Evolutionary conservation across 129 eudicot genomes (phyloP).

Genomic region (Saposhnikovia divaricata): DNA sequence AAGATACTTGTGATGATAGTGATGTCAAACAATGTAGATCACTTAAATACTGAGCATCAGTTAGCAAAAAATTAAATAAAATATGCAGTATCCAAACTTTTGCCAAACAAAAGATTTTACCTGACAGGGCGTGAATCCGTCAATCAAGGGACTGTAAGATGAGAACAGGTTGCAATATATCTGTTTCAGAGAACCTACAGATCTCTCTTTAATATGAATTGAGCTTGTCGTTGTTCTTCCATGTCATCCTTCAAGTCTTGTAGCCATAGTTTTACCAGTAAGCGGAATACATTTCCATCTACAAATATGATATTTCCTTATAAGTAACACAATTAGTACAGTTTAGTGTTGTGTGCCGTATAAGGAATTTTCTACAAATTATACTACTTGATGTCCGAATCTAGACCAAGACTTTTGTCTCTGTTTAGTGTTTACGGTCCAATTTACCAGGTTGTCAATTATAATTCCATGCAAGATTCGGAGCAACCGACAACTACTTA

Average conservation of each 20-base stretch:
- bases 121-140: conserved; percentile 61
- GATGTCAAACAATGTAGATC: too few species aligned
- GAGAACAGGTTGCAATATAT: conserved; percentile 33
- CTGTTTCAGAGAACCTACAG: conserved; percentile 9
- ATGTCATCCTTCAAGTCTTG: conserved; percentile 59
- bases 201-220: conserved; percentile 35
- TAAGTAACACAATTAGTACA: not conserved
- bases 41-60: too few species aligned
- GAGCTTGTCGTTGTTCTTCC: conserved; percentile 48
- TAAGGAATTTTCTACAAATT: not conserved
- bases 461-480: not conserved
- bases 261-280: conserved; percentile 68
- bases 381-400: not conserved
- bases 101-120: conserved; percentile 18
- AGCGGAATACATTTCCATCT: too few species aligned
- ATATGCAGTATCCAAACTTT: too few species aligned
- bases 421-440: not conserved
- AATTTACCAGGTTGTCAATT: not conserved
- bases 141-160: conserved; percentile 49
- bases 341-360: too few species aligned
- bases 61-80: too few species aligned
- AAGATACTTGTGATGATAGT: too few species aligned
- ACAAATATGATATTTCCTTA: too few species aligned
- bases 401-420: not conserved
- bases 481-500: not conserved